phyloP scores from a whole-genome alignment of 1,139 yeast genomes.

The Debaryomyces udenii region DNA sequence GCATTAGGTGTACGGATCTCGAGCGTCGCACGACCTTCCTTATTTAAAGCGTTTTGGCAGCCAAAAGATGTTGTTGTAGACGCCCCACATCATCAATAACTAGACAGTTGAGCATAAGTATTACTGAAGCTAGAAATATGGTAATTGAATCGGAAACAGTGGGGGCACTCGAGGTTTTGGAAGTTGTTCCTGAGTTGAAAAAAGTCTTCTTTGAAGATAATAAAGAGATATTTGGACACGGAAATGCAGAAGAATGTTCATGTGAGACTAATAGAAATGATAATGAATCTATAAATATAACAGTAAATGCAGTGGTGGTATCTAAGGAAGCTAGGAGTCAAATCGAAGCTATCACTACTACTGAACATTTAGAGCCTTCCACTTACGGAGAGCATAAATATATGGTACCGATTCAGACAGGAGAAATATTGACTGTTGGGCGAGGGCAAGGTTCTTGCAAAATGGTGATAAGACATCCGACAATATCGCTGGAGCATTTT shows the following conservation, averaged over 20 bases:
- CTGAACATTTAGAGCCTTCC: neutral
- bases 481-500: slow-evolving; percentile 48
- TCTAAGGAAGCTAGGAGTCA: neutral
- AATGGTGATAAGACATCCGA: slow-evolving; percentile 16
- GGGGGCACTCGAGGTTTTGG: slow-evolving; percentile 8
- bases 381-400: neutral
- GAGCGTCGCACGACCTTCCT: neutral
- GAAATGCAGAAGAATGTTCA: neutral
- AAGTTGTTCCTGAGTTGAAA: neutral
- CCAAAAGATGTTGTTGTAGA: slow-evolving; percentile 5
- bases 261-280: neutral
- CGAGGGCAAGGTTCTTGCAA: slow-evolving; percentile 15
- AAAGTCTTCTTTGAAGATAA: slow-evolving; percentile 1
- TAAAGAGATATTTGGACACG: neutral
- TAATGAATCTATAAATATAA: slow-evolving; percentile 1
- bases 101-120: neutral
- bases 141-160: neutral
- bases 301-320: neutral
- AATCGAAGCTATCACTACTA: neutral
- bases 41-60: slow-evolving; percentile 9
- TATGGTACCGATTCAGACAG: slow-evolving; percentile 14
- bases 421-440: slow-evolving; percentile 20
- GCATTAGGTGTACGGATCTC: neutral
- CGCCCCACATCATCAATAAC: neutral
- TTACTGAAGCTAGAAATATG: neutral